Evolutionary conservation across 805 yeast genomes (phyloP).

Genomic region (Starmerella bombicola): DNA sequence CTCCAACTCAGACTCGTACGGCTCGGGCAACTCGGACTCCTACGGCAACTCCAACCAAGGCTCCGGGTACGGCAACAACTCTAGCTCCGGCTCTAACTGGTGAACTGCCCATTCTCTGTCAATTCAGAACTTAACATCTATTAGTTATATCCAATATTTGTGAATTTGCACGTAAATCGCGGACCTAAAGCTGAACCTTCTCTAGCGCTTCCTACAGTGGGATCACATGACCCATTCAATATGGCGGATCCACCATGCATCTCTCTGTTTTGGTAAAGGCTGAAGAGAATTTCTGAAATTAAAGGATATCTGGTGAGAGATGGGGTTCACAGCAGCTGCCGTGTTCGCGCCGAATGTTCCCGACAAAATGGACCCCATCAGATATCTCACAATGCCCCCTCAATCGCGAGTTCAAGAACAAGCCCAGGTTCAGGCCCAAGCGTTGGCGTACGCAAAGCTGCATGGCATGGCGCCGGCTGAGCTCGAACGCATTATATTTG

Average conservation of each 20-base stretch:
- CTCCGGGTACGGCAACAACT: slow-evolving; percentile 15
- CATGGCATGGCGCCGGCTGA: slow-evolving; percentile 6
- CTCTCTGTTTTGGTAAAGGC: background rate
- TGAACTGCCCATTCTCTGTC: too few relatives aligned
- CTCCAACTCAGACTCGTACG: slow-evolving; percentile 25
- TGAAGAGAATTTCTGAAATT: too few relatives aligned
- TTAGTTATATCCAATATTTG: too few relatives aligned
- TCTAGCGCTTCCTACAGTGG: too few relatives aligned
- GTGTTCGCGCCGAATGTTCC: slow-evolving; percentile 18
- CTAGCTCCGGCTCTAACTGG: slow-evolving; percentile 13
- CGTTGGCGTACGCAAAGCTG: slow-evolving; percentile 9
- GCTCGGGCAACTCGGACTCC: slow-evolving; percentile 26
- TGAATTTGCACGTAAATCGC: too few relatives aligned
- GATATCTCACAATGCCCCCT: slow-evolving; percentile 8
- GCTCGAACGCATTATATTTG: slow-evolving; percentile 7
- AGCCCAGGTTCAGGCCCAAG: slow-evolving; percentile 17
- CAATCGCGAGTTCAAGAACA: slow-evolving; percentile 13
- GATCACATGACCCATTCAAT: too few relatives aligned
- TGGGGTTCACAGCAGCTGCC: slow-evolving; percentile 17
- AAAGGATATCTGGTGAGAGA: too few relatives aligned
- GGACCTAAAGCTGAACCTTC: too few relatives aligned
- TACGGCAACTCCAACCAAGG: slow-evolving; percentile 17
- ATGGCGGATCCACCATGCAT: too few relatives aligned
- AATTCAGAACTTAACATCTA: too few relatives aligned
- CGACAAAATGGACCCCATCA: slow-evolving; percentile 10